phyloP scores from a whole-genome alignment of 1,284 basidiomycete genomes.

The Omphalotus olearius region DNA sequence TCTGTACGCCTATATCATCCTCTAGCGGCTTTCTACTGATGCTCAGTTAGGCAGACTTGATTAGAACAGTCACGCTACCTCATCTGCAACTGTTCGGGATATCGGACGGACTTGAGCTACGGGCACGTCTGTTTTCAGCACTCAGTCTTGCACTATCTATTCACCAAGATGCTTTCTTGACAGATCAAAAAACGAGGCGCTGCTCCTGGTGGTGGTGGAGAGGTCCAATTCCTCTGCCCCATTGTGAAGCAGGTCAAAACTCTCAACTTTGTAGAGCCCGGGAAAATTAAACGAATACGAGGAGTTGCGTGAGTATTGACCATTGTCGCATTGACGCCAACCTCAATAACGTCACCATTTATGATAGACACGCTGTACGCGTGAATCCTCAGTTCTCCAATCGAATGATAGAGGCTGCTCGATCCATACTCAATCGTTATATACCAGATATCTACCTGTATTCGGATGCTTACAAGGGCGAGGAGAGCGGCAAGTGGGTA shows the following conservation, averaged over 20 bases:
- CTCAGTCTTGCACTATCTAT: neutral
- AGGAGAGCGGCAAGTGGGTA: constrained; percentile 91
- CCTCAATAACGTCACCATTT: neutral
- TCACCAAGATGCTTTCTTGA: constrained; percentile 5
- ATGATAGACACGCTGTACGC: constrained; percentile 82
- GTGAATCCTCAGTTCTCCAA: constrained; percentile 98
- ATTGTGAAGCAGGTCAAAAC: constrained; percentile 88
- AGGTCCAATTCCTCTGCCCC: constrained; percentile 91
- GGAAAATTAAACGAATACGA: constrained; percentile 91
- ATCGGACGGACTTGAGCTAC: constrained; percentile 81
- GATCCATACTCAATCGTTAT: constrained; percentile 91
- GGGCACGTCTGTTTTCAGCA: constrained; percentile 40
- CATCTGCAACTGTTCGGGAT: constrained; percentile 90
- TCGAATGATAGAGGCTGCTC: constrained; percentile 92
- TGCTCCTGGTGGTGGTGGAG: constrained; percentile 90
- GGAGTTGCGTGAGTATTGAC: constrained; percentile 79
- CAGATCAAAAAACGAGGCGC: constrained; percentile 93
- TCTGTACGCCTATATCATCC: constrained; percentile 51
- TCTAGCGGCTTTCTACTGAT: constrained; percentile 11
- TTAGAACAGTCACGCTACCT: constrained; percentile 91
- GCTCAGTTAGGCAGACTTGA: constrained; percentile 71
- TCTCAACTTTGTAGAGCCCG: constrained; percentile 87
- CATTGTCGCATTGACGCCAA: neutral
- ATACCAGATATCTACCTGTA: constrained; percentile 99
- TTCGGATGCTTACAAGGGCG: constrained; percentile 97